These are phyloP conservation scores for Zangia roseola DNA, from an alignment of 768 basidiomycete genomes.

Conservation along the genomic window DNA sequence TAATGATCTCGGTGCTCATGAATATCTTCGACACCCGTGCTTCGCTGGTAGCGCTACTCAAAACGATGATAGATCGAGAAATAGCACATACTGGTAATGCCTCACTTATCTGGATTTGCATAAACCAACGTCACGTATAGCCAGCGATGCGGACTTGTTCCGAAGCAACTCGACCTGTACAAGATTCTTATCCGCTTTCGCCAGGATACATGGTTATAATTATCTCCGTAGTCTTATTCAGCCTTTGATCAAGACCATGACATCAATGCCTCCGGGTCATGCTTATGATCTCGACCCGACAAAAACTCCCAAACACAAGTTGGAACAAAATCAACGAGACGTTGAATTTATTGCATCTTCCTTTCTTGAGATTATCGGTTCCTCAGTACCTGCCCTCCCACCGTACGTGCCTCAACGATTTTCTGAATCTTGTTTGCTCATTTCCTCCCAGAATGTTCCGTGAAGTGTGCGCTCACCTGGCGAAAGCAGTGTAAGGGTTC, in stretches of 20 bases:
- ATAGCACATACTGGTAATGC: conserved; percentile 68
- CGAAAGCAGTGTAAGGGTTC: conserved; percentile 64
- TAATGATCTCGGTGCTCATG: conserved; percentile 81
- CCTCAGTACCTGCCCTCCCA: conserved; percentile 69
- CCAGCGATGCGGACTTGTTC: conserved; percentile 79
- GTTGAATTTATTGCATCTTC: conserved; percentile 71
- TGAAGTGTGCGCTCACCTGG: conserved; percentile 83
- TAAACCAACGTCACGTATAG: conserved; percentile 38
- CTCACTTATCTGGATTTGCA: neutral
- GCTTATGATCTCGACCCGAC: conserved; percentile 79
- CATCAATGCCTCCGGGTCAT: conserved; percentile 66
- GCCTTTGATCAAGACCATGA: conserved; percentile 76
- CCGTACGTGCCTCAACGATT: conserved; percentile 48
- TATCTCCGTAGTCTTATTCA: conserved; percentile 80
- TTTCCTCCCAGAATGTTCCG: conserved; percentile 65
- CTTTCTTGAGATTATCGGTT: conserved; percentile 72
- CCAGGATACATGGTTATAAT: conserved; percentile 86
- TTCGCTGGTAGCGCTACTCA: conserved; percentile 70
- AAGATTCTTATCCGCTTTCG: conserved; percentile 83
- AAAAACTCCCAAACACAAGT: conserved; percentile 55
- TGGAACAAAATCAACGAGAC: conserved; percentile 65
- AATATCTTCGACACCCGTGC: conserved; percentile 82
- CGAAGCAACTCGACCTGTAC: conserved; percentile 86
- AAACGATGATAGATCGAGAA: conserved; percentile 84
- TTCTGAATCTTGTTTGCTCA: neutral